phyloP scores from a whole-genome alignment of 805 yeast species.

The Wickerhamomyces bovis region DNA sequence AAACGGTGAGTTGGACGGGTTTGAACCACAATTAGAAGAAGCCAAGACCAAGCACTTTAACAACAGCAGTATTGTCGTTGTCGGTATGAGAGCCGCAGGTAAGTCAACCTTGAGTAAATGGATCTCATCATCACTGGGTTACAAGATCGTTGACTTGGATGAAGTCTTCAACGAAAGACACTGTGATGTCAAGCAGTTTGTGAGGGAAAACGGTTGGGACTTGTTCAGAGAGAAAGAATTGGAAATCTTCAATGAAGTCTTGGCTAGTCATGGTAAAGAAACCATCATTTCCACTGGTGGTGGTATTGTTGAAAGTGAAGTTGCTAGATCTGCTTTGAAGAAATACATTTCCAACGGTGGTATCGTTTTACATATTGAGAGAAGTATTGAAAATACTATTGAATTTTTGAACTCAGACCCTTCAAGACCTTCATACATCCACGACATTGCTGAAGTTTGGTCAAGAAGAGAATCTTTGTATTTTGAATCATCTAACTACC shows the following conservation, averaged over 20 bases:
- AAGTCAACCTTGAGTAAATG: conserved; percentile 81
- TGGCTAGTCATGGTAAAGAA: conserved; percentile 33
- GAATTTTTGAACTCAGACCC: conserved; percentile 69
- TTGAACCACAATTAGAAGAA: conserved; percentile 38
- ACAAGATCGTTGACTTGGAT: conserved; percentile 71
- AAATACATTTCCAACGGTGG: conserved; percentile 47
- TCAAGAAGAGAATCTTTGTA: conserved; percentile 73
- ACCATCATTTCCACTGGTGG: conserved; percentile 92
- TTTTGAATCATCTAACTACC: conserved; percentile 69
- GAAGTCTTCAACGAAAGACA: conserved; percentile 51
- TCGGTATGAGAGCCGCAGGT: conserved; percentile 99
- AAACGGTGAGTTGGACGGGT: conserved; percentile 63
- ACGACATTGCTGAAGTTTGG: conserved; percentile 83
- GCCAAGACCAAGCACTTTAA: conserved; percentile 26
- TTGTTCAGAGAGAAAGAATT: conserved; percentile 68
- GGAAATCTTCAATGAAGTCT: conserved; percentile 44
- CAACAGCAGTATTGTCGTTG: conserved; percentile 56
- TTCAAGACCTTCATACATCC: conserved; percentile 80
- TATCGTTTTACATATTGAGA: conserved; percentile 83
- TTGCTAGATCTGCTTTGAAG: conserved; percentile 60
- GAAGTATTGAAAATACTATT: conserved; percentile 78
- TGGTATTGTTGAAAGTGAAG: conserved; percentile 78
- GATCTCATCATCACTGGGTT: conserved; percentile 66
- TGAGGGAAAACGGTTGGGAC: conserved; percentile 78
- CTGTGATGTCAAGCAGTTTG: conserved; percentile 51